A percentile compares a stretch with the other conserved stretches of the same genome.
These are phyloP conservation scores for Chalciporus piperatus DNA, from an alignment of 768 basidiomycete genomes.

Conservation along the genomic window DNA sequence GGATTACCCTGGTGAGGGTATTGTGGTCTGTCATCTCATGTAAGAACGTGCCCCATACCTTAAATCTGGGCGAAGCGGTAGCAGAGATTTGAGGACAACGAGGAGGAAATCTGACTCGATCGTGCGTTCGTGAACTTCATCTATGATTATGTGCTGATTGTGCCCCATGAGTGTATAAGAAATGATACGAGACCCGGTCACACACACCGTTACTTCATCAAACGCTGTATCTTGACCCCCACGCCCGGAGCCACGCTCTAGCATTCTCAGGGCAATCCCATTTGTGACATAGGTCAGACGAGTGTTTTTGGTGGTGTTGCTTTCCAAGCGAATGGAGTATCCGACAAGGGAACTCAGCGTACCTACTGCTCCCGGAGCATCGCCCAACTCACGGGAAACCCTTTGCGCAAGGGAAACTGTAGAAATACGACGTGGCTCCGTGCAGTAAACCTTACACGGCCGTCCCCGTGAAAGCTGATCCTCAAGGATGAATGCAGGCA, in stretches of 20 bases:
- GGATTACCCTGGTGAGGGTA: constrained; percentile 59
- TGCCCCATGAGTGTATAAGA: background rate
- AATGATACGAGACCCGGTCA: background rate
- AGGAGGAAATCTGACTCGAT: constrained; percentile 98
- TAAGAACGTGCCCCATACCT: constrained; percentile 48
- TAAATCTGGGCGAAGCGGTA: constrained; percentile 75
- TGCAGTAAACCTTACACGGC: constrained; percentile 89
- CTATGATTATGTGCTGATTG: constrained; percentile 85
- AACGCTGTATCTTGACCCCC: constrained; percentile 77
- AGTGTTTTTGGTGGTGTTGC: constrained; percentile 76
- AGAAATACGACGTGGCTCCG: constrained; percentile 93
- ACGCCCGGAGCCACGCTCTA: constrained; percentile 78
- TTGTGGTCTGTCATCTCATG: constrained; percentile 1
- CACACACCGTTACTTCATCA: constrained; percentile 87
- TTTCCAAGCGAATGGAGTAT: constrained; percentile 92
- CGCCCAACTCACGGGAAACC: constrained; percentile 91
- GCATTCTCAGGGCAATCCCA: constrained; percentile 94
- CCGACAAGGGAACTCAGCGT: constrained; percentile 80
- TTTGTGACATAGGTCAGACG: constrained; percentile 84
- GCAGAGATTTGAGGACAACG: constrained; percentile 84
- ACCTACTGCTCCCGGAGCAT: constrained; percentile 74
- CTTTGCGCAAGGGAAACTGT: constrained; percentile 93
- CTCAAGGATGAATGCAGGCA: constrained; percentile 92
- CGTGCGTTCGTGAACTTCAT: constrained; percentile 96
- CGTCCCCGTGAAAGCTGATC: constrained; percentile 78